These are phyloP conservation scores for Podaxis sp. DNA, from an alignment of 768 basidiomycete species.

Conservation along the genomic window DNA sequence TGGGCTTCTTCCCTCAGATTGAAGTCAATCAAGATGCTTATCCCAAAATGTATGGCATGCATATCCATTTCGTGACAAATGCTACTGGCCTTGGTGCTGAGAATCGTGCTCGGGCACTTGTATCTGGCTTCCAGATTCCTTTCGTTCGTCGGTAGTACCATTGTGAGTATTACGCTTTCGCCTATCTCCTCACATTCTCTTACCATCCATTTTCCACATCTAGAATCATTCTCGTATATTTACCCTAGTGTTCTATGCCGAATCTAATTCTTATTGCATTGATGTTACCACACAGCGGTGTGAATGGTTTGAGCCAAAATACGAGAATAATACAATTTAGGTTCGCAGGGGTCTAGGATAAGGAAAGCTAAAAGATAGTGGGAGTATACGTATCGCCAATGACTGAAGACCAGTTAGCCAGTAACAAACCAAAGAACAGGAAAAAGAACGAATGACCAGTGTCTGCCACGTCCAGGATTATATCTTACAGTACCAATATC, in stretches of 20 bases:
- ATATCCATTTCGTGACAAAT: conserved; percentile 92
- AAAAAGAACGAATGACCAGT: background rate
- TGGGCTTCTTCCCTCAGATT: conserved; percentile 93
- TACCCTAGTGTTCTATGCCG: background rate
- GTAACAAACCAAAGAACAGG: background rate
- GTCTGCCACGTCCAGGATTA: conserved; percentile 5
- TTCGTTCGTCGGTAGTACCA: conserved; percentile 53
- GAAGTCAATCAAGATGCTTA: conserved; percentile 93
- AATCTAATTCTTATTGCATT: conserved; percentile 14
- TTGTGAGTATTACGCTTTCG: conserved; percentile 18
- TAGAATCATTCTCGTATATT: conserved; percentile 9
- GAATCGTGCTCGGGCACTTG: conserved; percentile 79
- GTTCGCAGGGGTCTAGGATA: background rate
- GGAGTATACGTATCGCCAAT: background rate
- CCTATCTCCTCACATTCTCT: background rate
- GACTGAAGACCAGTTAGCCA: background rate
- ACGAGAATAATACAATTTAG: background rate
- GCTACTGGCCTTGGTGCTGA: conserved; percentile 87
- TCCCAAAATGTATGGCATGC: conserved; percentile 84
- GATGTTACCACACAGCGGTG: conserved; percentile 7
- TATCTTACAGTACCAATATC: conserved; percentile 10
- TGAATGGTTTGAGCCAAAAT: background rate
- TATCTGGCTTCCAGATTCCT: conserved; percentile 92
- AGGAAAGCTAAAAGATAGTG: background rate
- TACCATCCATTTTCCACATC: background rate